Conservation (phyloP, 495 filamentous ascomycete genomes). For the Penicillium coffeae region DNA sequence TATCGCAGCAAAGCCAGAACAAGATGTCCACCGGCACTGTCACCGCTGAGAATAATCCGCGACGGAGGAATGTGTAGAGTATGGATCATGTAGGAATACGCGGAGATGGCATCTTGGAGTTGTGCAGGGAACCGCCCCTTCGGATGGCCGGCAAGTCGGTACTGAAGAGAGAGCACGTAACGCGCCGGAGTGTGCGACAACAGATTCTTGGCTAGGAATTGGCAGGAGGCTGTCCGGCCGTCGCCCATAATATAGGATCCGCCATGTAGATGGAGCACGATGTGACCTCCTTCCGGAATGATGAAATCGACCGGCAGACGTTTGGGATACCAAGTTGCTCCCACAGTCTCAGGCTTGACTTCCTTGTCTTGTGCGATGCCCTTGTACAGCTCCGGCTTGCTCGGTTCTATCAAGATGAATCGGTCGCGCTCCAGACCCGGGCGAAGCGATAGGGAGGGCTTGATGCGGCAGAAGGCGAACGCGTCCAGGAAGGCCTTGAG, state of each 20-base stretch:
- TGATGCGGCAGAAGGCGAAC: slow-evolving; percentile 4
- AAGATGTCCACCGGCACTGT: slow-evolving; percentile 42
- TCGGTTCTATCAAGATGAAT: slow-evolving; percentile 17
- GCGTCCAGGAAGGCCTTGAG: slow-evolving; percentile 10
- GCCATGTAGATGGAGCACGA: slow-evolving; percentile 35
- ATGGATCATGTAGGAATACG: slow-evolving; percentile 35
- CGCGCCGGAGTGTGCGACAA: slow-evolving; percentile 21
- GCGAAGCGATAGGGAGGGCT: slow-evolving; percentile 7
- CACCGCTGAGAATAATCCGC: slow-evolving; percentile 40
- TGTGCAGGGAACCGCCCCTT: slow-evolving; percentile 40
- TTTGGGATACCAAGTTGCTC: slow-evolving; percentile 34
- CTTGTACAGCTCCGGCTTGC: slow-evolving; percentile 16
- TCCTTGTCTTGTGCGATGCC: slow-evolving; percentile 19
- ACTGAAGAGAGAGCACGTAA: slow-evolving; percentile 30
- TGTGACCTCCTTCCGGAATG: slow-evolving; percentile 9
- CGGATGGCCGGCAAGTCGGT: slow-evolving; percentile 32
- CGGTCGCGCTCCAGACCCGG: slow-evolving; percentile 8
- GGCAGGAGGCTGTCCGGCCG: slow-evolving; percentile 13
- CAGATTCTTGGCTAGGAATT: slow-evolving; percentile 34
- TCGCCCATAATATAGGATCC: slow-evolving; percentile 15
- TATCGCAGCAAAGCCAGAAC: slow-evolving; percentile 36
- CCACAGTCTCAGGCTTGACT: slow-evolving; percentile 27
- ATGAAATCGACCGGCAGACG: slow-evolving; percentile 5
- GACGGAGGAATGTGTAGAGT: slow-evolving; percentile 26
- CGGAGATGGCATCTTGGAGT: slow-evolving; percentile 43